phyloP scores from a whole-genome alignment of 108 stramenopile genomes.

The Nitzschia palea region DNA sequence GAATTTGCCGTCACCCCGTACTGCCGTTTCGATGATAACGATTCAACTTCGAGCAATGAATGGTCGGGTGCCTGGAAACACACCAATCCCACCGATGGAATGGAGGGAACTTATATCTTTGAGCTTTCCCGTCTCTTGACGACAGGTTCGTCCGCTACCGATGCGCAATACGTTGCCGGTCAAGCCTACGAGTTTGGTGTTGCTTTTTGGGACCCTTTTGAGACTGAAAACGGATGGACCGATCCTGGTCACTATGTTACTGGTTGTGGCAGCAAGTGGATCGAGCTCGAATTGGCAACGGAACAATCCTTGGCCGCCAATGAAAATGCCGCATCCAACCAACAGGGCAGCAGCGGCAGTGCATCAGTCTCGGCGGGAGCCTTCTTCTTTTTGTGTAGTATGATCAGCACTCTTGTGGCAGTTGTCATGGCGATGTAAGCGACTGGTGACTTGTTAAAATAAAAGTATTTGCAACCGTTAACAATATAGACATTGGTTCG shows the following conservation, averaged over 20 bases:
- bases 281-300: constrained; percentile 16
- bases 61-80: constrained; percentile 33
- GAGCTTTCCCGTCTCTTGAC: constrained; percentile 23
- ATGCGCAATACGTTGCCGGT: constrained; percentile 23
- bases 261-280: constrained; percentile 39
- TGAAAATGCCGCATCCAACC: too few relatives aligned
- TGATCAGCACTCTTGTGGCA: too few relatives aligned
- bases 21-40: constrained; percentile 41
- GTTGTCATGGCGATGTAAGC: too few relatives aligned
- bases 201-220: constrained; percentile 36
- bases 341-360: too few relatives aligned
- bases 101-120: constrained; percentile 20
- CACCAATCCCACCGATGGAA: constrained; percentile 11
- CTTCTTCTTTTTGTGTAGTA: too few relatives aligned
- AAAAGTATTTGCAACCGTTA: too few relatives aligned
- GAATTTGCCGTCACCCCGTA: constrained; percentile 36
- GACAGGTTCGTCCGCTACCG: constrained; percentile 17
- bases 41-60: constrained; percentile 28
- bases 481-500: too few relatives aligned
- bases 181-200: constrained; percentile 6
- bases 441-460: too few relatives aligned
- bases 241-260: constrained; percentile 37
- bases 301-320: too few relatives aligned
- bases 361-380: too few relatives aligned
- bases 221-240: constrained; percentile 37